Evolutionary conservation across 805 yeast genomes (phyloP).

Genomic region (Jamesozyma spencerorum): DNA sequence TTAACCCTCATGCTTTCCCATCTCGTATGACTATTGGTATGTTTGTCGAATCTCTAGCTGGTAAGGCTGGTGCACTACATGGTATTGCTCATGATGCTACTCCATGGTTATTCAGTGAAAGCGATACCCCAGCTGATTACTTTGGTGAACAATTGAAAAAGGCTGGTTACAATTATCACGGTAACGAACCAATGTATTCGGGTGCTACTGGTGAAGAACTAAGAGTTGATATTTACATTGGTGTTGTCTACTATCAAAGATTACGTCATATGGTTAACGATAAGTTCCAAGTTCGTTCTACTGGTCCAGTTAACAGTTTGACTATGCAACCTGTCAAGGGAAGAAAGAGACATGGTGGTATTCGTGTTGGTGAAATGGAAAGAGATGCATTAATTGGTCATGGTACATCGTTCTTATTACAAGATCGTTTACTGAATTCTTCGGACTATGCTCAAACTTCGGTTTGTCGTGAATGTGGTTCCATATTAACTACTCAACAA

Average conservation of each 20-base stretch:
- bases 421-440: conserved; percentile 89
- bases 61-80: conserved; percentile 95
- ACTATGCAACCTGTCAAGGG: conserved; percentile 99
- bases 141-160: conserved; percentile 84
- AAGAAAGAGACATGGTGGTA: conserved; percentile 97
- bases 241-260: conserved; percentile 96
- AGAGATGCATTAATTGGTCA: conserved; percentile 98
- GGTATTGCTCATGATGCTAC: conserved; percentile 97
- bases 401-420: conserved; percentile 90
- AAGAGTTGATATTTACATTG: conserved; percentile 90
- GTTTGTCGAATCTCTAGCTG: conserved; percentile 98
- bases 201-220: conserved; percentile 98
- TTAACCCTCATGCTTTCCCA: conserved; percentile 99
- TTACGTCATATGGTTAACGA: conserved; percentile 99
- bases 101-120: conserved; percentile 89
- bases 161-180: conserved; percentile 95
- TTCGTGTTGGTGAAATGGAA: conserved; percentile 99
- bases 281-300: conserved; percentile 97
- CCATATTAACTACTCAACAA: conserved; percentile 77
- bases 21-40: conserved; percentile 99
- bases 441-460: conserved; percentile 91
- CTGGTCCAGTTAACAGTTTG: conserved; percentile 94
- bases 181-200: conserved; percentile 97
- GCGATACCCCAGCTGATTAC: conserved; percentile 93
- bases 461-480: conserved; percentile 88